Evolutionary conservation across 2,329 filamentous ascomycete genomes (phyloP), one percentile per base, ranked within the genome.

Genomic region (Aureobasidium sp.): DNA sequence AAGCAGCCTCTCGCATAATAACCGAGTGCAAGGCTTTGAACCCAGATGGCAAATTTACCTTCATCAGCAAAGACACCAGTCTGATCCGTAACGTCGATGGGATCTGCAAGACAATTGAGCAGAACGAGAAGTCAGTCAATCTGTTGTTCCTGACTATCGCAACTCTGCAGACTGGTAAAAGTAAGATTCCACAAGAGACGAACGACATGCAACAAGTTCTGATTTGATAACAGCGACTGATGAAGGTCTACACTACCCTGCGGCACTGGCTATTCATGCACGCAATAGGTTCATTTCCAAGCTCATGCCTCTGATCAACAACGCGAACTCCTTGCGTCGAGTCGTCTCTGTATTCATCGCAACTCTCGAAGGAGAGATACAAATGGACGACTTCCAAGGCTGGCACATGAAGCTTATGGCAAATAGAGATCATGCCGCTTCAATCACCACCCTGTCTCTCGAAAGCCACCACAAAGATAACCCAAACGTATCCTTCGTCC

Each of bases 71-170:
- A n/a, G 83, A 87, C 67, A 75, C 84, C 4, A 79, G 79, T 36
- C 74, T 86, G 43, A 70, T 88, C n/a, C 73, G 71, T 20, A 80
- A 79, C 29, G 84, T 87, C 3, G 85, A 87, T 68, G 73, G 79
- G 9, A 79, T 82, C 2, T 87, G 85, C 71, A 70, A 75, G 6
- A 76, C 84, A 51, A 85, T 89, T 67, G 76, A 75, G 65, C 70
- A 71, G 25, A 82, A 81, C 66, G 86, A 88, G 71, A 73, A 76
- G 42, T 74, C 75, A 15, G 76, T 89, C 63, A 88, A 88, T 70
- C 68, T 89, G 1, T 71, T 88, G 0, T 84, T 86, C 68, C 77
- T 87, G 69, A 84, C 77, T 2, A 77, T 77, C 2, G 85, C 84
- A 5, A 78, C 80, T 60, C 67, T 83, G 25, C 58, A 62, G 15